Evolutionary conservation across 75 land plant genomes (phyloP).

Genomic region (Pseudotsuga menziesii): DNA sequence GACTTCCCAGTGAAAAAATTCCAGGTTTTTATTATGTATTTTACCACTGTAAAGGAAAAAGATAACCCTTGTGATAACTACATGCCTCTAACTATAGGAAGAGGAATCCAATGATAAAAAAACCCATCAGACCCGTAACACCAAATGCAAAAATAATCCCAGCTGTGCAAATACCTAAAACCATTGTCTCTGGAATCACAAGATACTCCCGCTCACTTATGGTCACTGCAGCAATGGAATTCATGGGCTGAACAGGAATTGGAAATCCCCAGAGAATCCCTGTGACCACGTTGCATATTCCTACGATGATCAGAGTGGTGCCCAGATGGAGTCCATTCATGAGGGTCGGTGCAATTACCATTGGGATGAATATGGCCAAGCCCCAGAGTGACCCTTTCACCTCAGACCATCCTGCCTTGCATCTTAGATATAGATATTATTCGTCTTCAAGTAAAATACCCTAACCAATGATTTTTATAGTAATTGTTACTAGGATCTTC

Average conservation of each 20-base stretch:
- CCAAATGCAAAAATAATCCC: slow-evolving; percentile 51
- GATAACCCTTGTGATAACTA: slow-evolving; percentile 78
- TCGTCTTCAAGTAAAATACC: no score
- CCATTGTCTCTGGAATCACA: slow-evolving; percentile 70
- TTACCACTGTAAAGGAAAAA: slow-evolving; percentile 67
- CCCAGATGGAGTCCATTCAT: slow-evolving; percentile 67
- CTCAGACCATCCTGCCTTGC: slow-evolving; percentile 61
- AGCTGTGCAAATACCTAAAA: slow-evolving; percentile 63
- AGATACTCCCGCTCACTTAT: slow-evolving; percentile 37
- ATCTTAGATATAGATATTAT: no score
- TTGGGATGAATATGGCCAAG: slow-evolving; percentile 81
- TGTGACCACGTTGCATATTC: slow-evolving; percentile 69
- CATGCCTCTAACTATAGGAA: slow-evolving; percentile 73
- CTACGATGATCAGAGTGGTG: slow-evolving; percentile 75
- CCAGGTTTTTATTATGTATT: slow-evolving; percentile 55
- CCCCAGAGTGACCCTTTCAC: slow-evolving; percentile 79
- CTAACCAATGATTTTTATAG: no score
- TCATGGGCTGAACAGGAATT: slow-evolving; percentile 95
- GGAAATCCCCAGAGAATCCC: slow-evolving; percentile 78
- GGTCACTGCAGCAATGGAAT: slow-evolving; percentile 80
- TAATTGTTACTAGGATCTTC: no score
- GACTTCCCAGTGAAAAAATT: slow-evolving; percentile 52
- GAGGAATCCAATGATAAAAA: slow-evolving; percentile 48
- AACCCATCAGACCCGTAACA: slow-evolving; percentile 65
- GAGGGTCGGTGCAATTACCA: slow-evolving; percentile 63